phyloP scores from a whole-genome alignment of 352 stramenopile genomes.

The Globisporangium cystogenes region DNA sequence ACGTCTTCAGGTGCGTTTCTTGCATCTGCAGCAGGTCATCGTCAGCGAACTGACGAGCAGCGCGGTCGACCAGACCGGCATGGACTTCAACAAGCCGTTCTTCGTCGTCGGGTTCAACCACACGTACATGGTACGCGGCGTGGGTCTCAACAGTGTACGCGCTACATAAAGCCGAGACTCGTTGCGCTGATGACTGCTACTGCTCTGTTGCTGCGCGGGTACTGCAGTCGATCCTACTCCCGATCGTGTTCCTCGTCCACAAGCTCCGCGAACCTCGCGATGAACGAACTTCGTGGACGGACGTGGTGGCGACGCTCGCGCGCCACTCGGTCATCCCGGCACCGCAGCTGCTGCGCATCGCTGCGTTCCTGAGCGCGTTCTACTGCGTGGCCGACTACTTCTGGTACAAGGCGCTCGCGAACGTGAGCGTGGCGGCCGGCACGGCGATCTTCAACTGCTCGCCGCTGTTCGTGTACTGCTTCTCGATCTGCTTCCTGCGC shows the following conservation, averaged over 20 bases:
- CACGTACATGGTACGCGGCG: slow-evolving; percentile 20
- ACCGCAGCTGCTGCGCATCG: slow-evolving; percentile 22
- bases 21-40: no score
- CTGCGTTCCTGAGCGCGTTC: slow-evolving; percentile 34
- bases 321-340: slow-evolving; percentile 33
- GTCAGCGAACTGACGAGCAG: not conserved
- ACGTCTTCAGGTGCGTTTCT: slow-evolving; percentile 4
- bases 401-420: slow-evolving; percentile 42
- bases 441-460: slow-evolving; percentile 58
- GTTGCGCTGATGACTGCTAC: not conserved
- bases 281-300: slow-evolving; percentile 15
- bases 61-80: not conserved
- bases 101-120: slow-evolving; percentile 63
- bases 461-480: slow-evolving; percentile 63
- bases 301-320: slow-evolving; percentile 17
- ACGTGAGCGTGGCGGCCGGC: slow-evolving; percentile 36
- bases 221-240: slow-evolving; percentile 29
- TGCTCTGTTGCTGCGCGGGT: not conserved
- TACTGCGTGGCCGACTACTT: slow-evolving; percentile 57
- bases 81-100: slow-evolving; percentile 43
- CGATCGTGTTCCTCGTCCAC: slow-evolving; percentile 28
- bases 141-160: no score
- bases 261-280: slow-evolving; percentile 15
- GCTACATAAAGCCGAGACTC: no score
- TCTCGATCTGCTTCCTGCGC: slow-evolving; percentile 52